Evolutionary conservation across 306 rosid species (phyloP).

Genomic region (Benincasa hispida): DNA sequence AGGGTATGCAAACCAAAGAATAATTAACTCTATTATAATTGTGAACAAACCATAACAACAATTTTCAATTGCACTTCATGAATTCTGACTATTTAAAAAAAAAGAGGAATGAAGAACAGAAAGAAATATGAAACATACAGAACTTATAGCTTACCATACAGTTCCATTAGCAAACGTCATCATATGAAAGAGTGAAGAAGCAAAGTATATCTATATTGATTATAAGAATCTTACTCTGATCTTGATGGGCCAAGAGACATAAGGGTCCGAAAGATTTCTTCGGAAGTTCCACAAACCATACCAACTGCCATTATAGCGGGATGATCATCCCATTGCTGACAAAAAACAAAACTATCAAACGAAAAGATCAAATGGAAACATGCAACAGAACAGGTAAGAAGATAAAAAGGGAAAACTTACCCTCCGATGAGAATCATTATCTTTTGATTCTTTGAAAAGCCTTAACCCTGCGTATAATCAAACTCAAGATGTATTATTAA

Average conservation of each 20-base stretch:
- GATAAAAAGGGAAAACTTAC: slow-evolving; percentile 29
- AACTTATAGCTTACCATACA: not conserved
- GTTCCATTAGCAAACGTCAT: not conserved
- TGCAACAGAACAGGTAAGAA: slow-evolving; percentile 1
- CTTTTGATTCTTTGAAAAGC: slow-evolving; percentile 78
- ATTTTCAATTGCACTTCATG: not conserved
- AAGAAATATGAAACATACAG: not conserved
- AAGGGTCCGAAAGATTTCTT: slow-evolving; percentile 68
- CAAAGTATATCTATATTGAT: too few relatives aligned
- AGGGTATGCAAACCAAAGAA: too few relatives aligned
- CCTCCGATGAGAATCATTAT: slow-evolving; percentile 44
- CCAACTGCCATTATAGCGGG: slow-evolving; percentile 94
- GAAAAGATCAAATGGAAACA: slow-evolving; percentile 3
- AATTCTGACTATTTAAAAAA: not conserved
- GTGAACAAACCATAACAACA: not conserved
- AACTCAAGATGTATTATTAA: not conserved
- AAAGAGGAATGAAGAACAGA: not conserved
- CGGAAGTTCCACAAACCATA: slow-evolving; percentile 69
- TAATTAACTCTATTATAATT: too few relatives aligned
- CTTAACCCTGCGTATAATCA: slow-evolving; percentile 49
- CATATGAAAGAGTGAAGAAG: slow-evolving; percentile 4
- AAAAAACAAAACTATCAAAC: slow-evolving; percentile 2
- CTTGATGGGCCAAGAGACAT: slow-evolving; percentile 76
- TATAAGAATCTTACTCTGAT: slow-evolving; percentile 51
- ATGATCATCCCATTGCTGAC: slow-evolving; percentile 76